Base-by-base conservation (phyloP, 1,139 yeast species). In the Candida sanyaensis region DNA sequence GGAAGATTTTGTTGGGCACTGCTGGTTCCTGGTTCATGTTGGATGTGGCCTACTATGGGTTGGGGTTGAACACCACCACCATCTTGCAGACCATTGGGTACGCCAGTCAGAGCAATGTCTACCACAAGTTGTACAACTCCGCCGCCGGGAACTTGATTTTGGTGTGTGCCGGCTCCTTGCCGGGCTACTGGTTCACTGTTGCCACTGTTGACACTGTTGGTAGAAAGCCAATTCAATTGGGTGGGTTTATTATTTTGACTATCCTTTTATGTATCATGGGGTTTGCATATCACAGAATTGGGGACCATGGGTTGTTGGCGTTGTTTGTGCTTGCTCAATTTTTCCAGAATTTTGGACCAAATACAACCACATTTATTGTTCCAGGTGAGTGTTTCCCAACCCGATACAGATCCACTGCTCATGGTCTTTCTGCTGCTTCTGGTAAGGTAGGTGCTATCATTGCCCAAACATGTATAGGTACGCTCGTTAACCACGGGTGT, bases 341-440 rank as follows among this genome's bases (percentile, higher is more conserved):
- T 66, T 89, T 89, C 84, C 84, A 85, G 70, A 88, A 89, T 70
- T 89, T 88, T 60, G 96, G 96, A 65, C 98, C 99, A 65, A 93
- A 93, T 80, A 82, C 92, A 52, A 95, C 98, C 44, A 93, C 99
- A 50, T 93, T 93, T 73, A 81, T 93, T 62, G 83, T 90, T 61
- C 98, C 99, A 44, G 99, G 98, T 69, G 99, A 93, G 77, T 80
- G 85, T 63, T 93, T 80, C 89, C 99, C 99, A 66, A 93, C 99
- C 44, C 83, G 96, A 73, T 90, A 91, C 76, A 89, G 99, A 83
- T 93, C 98, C 40, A 86, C 97, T 58, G 97, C 98, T 48, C 99
- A 93, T 67, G 99, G 99, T 79, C 75, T 93, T 55, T 89, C 97
- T 58, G 99, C 99, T 56, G 98, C 96, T 47, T 68, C 83, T 45